Percentiles rank a stretch among this genome's conserved stretches.
These are phyloP conservation scores for Oryza brachyantha DNA, from an alignment of 176 grass and related monocot genomes.

Conservation along the genomic window DNA sequence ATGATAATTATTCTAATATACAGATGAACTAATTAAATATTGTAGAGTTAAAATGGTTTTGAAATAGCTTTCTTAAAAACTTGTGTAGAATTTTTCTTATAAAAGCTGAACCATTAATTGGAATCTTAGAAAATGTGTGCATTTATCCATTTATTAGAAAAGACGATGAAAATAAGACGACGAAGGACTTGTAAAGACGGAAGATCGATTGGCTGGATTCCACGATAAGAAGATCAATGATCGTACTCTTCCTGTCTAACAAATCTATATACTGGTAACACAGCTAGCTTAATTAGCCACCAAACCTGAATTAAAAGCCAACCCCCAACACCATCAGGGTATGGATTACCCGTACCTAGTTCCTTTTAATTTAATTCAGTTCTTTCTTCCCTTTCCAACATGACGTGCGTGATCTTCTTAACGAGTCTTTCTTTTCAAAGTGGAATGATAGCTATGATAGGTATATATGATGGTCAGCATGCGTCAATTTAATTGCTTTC, in stretches of 20 bases:
- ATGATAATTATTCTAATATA: too few species aligned
- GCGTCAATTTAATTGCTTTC: background rate
- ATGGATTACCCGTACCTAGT: background rate
- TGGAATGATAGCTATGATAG: background rate
- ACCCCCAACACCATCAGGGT: background rate
- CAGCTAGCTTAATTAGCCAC: conserved; percentile 21
- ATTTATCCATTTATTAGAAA: too few species aligned
- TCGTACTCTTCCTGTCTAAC: background rate
- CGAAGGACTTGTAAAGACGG: too few species aligned
- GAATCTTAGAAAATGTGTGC: too few species aligned
- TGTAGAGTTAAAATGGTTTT: too few species aligned
- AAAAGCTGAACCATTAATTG: too few species aligned
- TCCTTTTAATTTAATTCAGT: background rate
- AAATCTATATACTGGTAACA: too few species aligned
- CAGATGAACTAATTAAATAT: too few species aligned
- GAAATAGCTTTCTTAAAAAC: too few species aligned
- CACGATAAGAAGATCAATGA: background rate
- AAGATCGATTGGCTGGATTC: background rate
- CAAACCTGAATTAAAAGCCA: conserved; percentile 8
- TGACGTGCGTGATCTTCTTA: background rate
- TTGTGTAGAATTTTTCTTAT: too few species aligned
- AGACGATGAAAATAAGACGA: too few species aligned
- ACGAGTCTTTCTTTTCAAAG: background rate
- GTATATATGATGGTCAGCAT: background rate
- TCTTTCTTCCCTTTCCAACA: background rate